Conservation (phyloP, 2,329 filamentous ascomycete species). For the Amesomyces nigricolor region DNA sequence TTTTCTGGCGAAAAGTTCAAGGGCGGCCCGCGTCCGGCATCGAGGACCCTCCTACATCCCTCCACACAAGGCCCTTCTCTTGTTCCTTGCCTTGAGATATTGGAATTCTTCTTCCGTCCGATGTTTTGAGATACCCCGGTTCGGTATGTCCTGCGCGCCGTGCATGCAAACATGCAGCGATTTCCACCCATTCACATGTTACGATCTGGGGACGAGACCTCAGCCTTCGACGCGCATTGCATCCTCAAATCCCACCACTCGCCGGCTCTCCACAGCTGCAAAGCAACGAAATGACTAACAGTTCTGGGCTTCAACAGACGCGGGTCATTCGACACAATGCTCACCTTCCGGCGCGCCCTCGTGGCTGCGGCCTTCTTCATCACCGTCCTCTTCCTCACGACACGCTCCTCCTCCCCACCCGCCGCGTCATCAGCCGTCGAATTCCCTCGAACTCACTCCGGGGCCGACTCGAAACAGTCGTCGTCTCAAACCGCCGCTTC, state of each 20-base stretch:
- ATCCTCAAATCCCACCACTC: neutral
- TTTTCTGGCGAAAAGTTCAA: conserved; percentile 2
- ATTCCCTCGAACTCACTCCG: conserved; percentile 23
- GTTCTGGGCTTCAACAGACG: conserved; percentile 4
- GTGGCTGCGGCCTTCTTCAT: conserved; percentile 65
- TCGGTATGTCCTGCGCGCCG: neutral
- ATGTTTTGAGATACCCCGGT: neutral
- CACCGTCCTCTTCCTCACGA: conserved; percentile 63
- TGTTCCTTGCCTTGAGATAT: neutral
- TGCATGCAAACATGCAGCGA: neutral
- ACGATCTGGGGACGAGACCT: neutral
- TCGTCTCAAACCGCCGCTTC: conserved; percentile 24
- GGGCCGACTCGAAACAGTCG: conserved; percentile 22
- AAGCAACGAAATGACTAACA: conserved; percentile 2
- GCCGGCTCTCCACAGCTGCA: neutral
- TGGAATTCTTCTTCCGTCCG: no score
- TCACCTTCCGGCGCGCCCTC: conserved; percentile 72
- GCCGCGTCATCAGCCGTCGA: conserved; percentile 32
- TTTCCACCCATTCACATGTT: neutral
- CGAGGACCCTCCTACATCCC: neutral
- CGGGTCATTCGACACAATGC: conserved; percentile 48
- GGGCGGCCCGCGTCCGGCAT: neutral
- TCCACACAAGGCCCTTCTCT: neutral
- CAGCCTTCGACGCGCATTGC: neutral
- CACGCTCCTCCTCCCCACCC: conserved; percentile 42